Conservation (phyloP, 2,329 filamentous ascomycete genomes). For the Penicillium sclerotiorum region DNA sequence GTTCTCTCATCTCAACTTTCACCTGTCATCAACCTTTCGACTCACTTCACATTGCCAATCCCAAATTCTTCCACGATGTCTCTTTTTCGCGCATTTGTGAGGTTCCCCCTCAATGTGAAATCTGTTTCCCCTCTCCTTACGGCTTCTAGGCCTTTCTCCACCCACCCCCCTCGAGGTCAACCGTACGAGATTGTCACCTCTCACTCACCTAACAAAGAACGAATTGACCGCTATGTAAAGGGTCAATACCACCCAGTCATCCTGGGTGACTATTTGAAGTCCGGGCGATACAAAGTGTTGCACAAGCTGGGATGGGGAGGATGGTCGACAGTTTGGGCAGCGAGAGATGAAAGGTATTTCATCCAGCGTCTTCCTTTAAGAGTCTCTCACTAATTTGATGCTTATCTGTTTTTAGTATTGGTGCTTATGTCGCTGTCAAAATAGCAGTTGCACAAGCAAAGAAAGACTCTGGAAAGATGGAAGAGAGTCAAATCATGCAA, state of each 20-base stretch:
- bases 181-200: too few species aligned
- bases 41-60: too few species aligned
- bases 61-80: too few species aligned
- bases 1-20: too few species aligned
- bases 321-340: constrained; percentile 41
- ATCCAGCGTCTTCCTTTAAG: neutral
- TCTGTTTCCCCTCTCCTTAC: too few species aligned
- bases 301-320: constrained; percentile 43
- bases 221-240: constrained; percentile 25
- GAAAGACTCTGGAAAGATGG: constrained; percentile 7
- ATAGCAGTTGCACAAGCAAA: constrained; percentile 17
- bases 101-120: too few species aligned
- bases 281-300: constrained; percentile 38
- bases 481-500: constrained; percentile 22
- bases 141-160: too few species aligned
- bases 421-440: constrained; percentile 30
- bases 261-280: constrained; percentile 32
- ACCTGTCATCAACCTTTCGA: too few species aligned
- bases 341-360: constrained; percentile 33
- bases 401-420: constrained; percentile 11
- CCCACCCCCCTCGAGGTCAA: too few species aligned
- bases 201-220: too few species aligned
- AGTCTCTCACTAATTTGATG: constrained; percentile 12
- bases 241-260: constrained; percentile 40
- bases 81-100: too few species aligned